Conservation (phyloP, 2,329 filamentous ascomycete genomes). For the Aspergillus glaucus region DNA sequence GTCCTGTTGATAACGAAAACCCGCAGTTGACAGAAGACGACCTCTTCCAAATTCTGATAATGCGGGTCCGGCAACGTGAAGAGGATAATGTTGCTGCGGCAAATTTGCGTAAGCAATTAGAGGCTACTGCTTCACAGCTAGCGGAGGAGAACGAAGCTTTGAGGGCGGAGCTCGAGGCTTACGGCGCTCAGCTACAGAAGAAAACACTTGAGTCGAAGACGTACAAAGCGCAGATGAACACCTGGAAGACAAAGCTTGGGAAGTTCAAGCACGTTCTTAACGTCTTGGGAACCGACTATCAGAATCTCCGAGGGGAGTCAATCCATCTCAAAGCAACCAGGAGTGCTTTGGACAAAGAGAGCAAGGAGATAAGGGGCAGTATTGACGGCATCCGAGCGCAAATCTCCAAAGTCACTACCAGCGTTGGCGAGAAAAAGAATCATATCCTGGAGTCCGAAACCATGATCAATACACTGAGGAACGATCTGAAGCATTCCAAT, state of each 20-base stretch:
- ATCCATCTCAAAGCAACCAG: conserved; percentile 21
- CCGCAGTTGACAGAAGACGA: conserved; percentile 26
- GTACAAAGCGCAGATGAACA: conserved; percentile 19
- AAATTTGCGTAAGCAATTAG: conserved; percentile 19
- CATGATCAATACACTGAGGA: conserved; percentile 16
- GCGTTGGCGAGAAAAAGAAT: conserved; percentile 12
- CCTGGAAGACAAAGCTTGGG: conserved; percentile 29
- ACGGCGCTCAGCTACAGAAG: conserved; percentile 13
- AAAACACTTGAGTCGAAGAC: conserved; percentile 14
- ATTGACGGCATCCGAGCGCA: conserved; percentile 20
- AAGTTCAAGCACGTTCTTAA: conserved; percentile 28
- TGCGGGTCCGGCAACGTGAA: conserved; percentile 28
- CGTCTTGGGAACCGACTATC: conserved; percentile 29
- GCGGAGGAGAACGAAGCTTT: conserved; percentile 24
- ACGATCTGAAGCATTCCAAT: conserved; percentile 18
- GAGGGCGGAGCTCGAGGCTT: conserved; percentile 15
- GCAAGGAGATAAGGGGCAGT: conserved; percentile 14
- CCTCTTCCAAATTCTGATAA: conserved; percentile 31
- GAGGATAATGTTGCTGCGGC: conserved; percentile 22
- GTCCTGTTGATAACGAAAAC: not conserved
- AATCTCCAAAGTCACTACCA: conserved; percentile 10
- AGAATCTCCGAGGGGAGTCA: conserved; percentile 24
- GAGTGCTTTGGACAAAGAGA: conserved; percentile 19
- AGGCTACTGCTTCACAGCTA: conserved; percentile 17
- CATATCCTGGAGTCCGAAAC: conserved; percentile 14